Evolutionary conservation across 768 basidiomycete genomes (phyloP).

Genomic region (Russula sp.): DNA sequence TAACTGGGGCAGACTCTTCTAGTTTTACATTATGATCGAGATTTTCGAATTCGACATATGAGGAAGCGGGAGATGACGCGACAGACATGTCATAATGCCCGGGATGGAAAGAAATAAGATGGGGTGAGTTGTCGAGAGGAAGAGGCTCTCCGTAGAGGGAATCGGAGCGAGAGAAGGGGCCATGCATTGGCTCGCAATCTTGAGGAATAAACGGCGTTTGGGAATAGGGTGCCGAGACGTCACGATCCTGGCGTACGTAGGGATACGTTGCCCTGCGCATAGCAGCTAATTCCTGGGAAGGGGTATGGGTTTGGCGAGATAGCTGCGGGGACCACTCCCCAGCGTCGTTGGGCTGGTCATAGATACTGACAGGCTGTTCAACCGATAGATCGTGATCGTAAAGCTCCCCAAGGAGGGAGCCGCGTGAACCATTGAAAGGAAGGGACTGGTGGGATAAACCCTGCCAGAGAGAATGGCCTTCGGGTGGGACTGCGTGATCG

Average conservation of each 20-base stretch:
- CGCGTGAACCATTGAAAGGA: slow-evolving; percentile 36
- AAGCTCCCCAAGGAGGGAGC: slow-evolving; percentile 63
- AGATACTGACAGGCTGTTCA: slow-evolving; percentile 26
- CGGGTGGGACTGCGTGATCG: slow-evolving; percentile 37
- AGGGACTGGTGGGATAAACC: slow-evolving; percentile 29
- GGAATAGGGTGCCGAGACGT: slow-evolving; percentile 37
- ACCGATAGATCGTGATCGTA: slow-evolving; percentile 54
- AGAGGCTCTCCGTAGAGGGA: slow-evolving; percentile 39
- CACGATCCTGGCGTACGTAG: slow-evolving; percentile 66
- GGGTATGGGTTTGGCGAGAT: slow-evolving; percentile 27
- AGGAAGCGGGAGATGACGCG: slow-evolving; percentile 39
- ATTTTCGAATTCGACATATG: slow-evolving; percentile 43
- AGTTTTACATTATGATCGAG: slow-evolving; percentile 52
- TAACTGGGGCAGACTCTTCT: slow-evolving; percentile 53
- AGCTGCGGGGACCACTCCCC: slow-evolving; percentile 24
- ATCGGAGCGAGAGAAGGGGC: slow-evolving; percentile 32
- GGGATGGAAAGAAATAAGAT: slow-evolving; percentile 31
- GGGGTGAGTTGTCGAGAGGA: slow-evolving; percentile 35
- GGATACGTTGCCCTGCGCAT: slow-evolving; percentile 70
- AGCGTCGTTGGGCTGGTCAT: slow-evolving; percentile 26
- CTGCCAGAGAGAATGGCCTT: slow-evolving; percentile 37
- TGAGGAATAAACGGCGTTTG: slow-evolving; percentile 41
- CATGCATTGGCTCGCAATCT: slow-evolving; percentile 35
- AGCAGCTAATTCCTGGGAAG: slow-evolving; percentile 41
- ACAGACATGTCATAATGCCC: slow-evolving; percentile 32